phyloP scores from a whole-genome alignment of 441 rosid species.

The Adansonia rubrostipa region DNA sequence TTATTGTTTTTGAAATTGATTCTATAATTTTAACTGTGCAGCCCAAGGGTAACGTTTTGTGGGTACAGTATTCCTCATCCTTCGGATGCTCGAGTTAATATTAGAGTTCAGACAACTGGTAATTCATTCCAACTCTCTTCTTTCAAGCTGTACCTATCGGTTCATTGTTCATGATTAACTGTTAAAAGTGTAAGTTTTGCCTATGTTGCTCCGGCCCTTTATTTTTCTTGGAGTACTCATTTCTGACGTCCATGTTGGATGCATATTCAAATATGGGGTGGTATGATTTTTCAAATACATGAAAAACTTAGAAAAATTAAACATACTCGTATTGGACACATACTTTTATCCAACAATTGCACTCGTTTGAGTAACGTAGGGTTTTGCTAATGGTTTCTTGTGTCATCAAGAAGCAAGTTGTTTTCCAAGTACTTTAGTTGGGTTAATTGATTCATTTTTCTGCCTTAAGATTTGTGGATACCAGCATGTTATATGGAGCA shows the following conservation, averaged over 20 bases:
- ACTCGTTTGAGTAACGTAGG: no score
- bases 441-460: not conserved
- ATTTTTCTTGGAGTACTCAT: no score
- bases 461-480: not conserved
- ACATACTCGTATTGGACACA: no score
- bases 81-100: slow-evolving; percentile 76
- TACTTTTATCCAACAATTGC: no score
- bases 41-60: slow-evolving; percentile 73
- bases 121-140: not conserved
- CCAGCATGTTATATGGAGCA: not conserved
- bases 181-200: no score
- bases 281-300: no score
- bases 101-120: slow-evolving; percentile 96
- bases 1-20: slow-evolving; percentile 8
- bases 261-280: no score
- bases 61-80: slow-evolving; percentile 97
- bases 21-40: slow-evolving; percentile 41
- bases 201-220: no score
- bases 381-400: not conserved
- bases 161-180: not conserved
- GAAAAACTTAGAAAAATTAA: no score
- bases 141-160: not conserved
- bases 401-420: not conserved
- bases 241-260: no score
- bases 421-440: not conserved